Conservation (phyloP, 169 alveolate species). For the Cryptosporidium ryanae region DNA sequence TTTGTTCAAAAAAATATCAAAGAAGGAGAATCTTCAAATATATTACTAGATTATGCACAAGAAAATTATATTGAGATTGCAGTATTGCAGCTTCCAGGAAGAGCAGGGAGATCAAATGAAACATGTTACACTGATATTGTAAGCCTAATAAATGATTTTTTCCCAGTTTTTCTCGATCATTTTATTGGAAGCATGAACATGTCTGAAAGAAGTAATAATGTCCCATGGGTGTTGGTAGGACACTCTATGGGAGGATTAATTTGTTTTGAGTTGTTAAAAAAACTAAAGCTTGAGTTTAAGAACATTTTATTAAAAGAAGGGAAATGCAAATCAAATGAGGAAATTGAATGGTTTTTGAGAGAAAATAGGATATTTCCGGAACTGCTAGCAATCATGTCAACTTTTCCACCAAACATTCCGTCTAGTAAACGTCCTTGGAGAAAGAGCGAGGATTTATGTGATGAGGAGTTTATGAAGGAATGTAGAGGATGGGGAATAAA, state of each 20-base stretch:
- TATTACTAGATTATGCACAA: constrained; percentile 26
- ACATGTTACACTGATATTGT: constrained; percentile 21
- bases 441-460: constrained; percentile 17
- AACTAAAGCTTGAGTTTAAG: constrained; percentile 19
- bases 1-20: constrained; percentile 28
- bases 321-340: neutral
- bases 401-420: constrained; percentile 54
- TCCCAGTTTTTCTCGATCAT: constrained; percentile 40
- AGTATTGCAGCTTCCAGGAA: constrained; percentile 66
- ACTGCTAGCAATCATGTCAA: constrained; percentile 48
- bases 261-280: constrained; percentile 47
- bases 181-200: neutral
- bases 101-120: constrained; percentile 59
- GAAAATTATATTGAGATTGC: constrained; percentile 55
- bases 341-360: constrained; percentile 6
- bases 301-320: neutral
- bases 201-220: neutral
- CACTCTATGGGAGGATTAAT: constrained; percentile 74
- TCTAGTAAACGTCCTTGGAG: constrained; percentile 52
- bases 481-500: constrained; percentile 71
- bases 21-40: constrained; percentile 3
- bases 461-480: constrained; percentile 54
- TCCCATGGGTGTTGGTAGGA: constrained; percentile 58
- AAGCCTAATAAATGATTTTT: constrained; percentile 33
- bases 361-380: constrained; percentile 49